These are phyloP conservation scores for Chlamydomonas eustigma DNA, from an alignment of 139 green algal genomes.

Conservation along the genomic window DNA sequence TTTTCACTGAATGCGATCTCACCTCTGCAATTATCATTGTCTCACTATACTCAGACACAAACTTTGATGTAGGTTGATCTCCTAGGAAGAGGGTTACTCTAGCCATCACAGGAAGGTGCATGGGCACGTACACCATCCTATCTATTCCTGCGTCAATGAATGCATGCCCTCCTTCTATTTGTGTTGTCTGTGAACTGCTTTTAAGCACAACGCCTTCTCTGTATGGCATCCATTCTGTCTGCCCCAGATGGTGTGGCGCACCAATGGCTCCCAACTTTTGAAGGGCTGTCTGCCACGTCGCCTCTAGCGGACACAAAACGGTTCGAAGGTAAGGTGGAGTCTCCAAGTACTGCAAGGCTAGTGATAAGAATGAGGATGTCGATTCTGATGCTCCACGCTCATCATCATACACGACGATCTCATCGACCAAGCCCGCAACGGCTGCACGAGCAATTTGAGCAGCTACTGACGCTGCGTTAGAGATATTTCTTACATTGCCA, in stretches of 20 bases:
- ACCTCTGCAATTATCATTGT: conserved; percentile 48
- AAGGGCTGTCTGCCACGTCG: not conserved
- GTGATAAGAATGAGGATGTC: not conserved
- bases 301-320: not conserved
- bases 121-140: conserved; percentile 24
- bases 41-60: conserved; percentile 34
- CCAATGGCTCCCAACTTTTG: not conserved
- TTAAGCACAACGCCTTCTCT: conserved; percentile 74
- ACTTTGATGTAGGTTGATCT: conserved; percentile 20
- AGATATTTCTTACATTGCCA: not conserved
- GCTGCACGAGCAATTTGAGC: conserved; percentile 67
- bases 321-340: conserved; percentile 80
- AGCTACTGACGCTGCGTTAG: conserved; percentile 31
- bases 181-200: conserved; percentile 24
- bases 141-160: conserved; percentile 76
- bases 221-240: conserved; percentile 77
- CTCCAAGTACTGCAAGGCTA: conserved; percentile 81
- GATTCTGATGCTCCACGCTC: not conserved
- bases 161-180: not conserved
- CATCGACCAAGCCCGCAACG: conserved; percentile 80
- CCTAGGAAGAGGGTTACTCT: conserved; percentile 48
- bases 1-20: not conserved
- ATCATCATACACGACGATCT: conserved; percentile 79
- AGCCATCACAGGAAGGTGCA: not conserved
- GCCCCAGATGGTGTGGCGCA: not conserved